Base-by-base conservation (phyloP, 805 yeast genomes). In the Barnettozyma siamensis region DNA sequence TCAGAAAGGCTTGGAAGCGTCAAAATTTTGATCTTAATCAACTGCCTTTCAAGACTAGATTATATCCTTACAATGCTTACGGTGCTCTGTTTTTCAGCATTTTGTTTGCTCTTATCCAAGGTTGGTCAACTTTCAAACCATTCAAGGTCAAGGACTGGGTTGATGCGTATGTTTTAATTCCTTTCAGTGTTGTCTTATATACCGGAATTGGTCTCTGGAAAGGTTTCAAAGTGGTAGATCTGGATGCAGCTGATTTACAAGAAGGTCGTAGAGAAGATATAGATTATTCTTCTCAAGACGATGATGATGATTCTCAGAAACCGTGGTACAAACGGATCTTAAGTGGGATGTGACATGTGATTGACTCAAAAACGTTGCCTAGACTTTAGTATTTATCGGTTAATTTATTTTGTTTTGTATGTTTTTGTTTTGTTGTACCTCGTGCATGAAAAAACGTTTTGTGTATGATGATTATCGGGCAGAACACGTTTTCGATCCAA, bases 11-110 rank as follows among this genome's bases (percentile, higher is more conserved):
- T 17, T 66, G 86, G 58, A 73, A 72, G 51, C 57, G 66, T 13
- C 78, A 88, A 59, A 78, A 79, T 35, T 79, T 83, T 46, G 69
- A 80, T 31, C 63, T 93, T 51, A 75, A 76, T 47, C 69, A 72
- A 12, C 67, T 86, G 44, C 93, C 95, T 3, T 87, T 73, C 65
- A 81, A 75, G 58, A 86, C 91, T 10, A 86, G 7, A 46, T 56
- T 69, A 54, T 72, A 58, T 47, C 77, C 77, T 2, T 53, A 51
- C 44, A 57, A 69, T 31, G 69, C 75, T 1, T 60, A 60, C 17
- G 45, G 65, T 23, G 73, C 74, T 3, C 50, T 72, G 5, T 53
- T 53, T 7, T 50, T 67, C 32, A 69, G 65, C 42, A 43, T 63
- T 1, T 63, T 73, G 35, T 55, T 73, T 40, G 73, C 67, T 0